Evolutionary conservation across 306 rosid genomes (phyloP).

Genomic region (Argentina anserina): DNA sequence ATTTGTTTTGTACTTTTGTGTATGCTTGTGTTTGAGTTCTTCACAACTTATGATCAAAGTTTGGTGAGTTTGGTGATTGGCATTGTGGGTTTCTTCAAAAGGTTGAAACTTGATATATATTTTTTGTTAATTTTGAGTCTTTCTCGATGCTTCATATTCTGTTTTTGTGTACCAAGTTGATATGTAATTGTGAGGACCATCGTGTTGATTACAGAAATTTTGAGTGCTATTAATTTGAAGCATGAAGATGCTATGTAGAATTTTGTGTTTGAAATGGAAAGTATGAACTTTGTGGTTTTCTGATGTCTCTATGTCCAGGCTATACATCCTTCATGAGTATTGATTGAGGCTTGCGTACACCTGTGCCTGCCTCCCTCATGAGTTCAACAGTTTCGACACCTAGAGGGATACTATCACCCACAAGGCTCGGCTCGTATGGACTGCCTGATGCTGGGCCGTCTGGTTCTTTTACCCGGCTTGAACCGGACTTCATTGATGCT

Average conservation of each 20-base stretch:
- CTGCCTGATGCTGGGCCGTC: constrained; percentile 49
- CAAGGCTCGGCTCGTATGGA: constrained; percentile 42
- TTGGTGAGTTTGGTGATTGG: constrained; percentile 15
- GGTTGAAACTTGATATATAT: not conserved
- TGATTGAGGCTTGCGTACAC: constrained; percentile 36
- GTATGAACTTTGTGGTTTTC: constrained; percentile 28
- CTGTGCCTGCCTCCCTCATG: constrained; percentile 33
- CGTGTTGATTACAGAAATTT: not conserved
- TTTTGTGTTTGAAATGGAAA: constrained; percentile 7
- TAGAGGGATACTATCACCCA: constrained; percentile 45
- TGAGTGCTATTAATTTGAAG: not conserved
- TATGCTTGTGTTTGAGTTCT: not conserved
- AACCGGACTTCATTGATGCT: constrained; percentile 36
- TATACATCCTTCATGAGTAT: constrained; percentile 11
- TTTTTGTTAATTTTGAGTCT: not conserved
- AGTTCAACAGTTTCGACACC: constrained; percentile 52
- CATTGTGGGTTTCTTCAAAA: constrained; percentile 17
- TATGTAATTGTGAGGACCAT: not conserved
- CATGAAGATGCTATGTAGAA: not conserved
- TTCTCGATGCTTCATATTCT: not conserved
- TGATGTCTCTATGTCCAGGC: constrained; percentile 13
- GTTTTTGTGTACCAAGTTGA: not conserved
- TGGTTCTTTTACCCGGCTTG: constrained; percentile 40
- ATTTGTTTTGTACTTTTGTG: not conserved
- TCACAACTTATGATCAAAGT: not conserved